Percentiles rank a stretch among this genome's conserved stretches.
phyloP scores from a whole-genome alignment of 495 filamentous ascomycete genomes.

The Lasiosphaeria hispida region DNA sequence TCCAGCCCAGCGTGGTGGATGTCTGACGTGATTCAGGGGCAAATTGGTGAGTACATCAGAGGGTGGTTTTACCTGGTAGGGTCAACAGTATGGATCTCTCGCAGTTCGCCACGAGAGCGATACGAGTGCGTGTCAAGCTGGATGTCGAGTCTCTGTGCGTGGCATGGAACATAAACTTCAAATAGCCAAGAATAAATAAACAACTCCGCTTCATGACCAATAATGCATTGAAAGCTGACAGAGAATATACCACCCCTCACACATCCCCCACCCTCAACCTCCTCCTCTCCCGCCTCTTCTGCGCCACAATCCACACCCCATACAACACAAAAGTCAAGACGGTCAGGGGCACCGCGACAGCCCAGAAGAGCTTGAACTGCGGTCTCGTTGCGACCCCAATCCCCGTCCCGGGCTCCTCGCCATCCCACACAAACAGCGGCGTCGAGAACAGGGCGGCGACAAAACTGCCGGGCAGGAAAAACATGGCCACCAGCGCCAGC shows the following conservation, averaged over 20 bases:
- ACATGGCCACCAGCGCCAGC: conserved; percentile 53
- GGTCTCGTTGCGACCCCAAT: conserved; percentile 21
- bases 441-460: conserved; percentile 35
- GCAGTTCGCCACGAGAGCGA: too few relatives aligned
- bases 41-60: too few relatives aligned
- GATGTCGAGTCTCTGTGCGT: too few relatives aligned
- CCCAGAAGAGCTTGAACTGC: conserved; percentile 33
- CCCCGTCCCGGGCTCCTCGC: not conserved
- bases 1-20: too few relatives aligned
- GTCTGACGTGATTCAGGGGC: too few relatives aligned
- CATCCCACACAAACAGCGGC: conserved; percentile 30
- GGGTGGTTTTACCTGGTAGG: too few relatives aligned
- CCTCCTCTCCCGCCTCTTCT: conserved; percentile 16
- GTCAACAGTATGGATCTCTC: too few relatives aligned
- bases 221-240: too few relatives aligned
- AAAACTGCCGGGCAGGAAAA: conserved; percentile 54
- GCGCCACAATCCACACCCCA: conserved; percentile 25
- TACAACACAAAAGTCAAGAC: conserved; percentile 26
- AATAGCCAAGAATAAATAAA: too few relatives aligned
- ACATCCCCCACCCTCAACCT: conserved; percentile 4
- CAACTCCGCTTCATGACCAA: too few relatives aligned
- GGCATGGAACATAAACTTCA: too few relatives aligned
- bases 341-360: conserved; percentile 28
- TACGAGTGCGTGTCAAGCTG: too few relatives aligned
- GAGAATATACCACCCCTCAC: not conserved